Conservation (phyloP, 345 rosid species). For the Rubroshorea leprosula region DNA sequence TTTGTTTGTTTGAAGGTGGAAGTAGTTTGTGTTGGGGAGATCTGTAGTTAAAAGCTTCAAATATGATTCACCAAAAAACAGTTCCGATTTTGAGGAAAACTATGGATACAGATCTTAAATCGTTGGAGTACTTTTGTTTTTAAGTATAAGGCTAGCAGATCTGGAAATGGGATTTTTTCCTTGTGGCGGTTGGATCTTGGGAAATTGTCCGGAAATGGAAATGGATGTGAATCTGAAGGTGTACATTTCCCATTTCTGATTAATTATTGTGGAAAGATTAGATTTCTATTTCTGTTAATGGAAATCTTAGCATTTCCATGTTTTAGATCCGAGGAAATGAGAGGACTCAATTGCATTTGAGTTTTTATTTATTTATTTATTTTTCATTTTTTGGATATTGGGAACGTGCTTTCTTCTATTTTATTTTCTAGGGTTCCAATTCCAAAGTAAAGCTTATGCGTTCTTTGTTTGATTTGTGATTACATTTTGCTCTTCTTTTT, state of each 20-base stretch:
- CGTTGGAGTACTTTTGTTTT: too few species aligned
- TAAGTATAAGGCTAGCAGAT: slow-evolving; percentile 19
- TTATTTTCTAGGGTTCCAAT: too few species aligned
- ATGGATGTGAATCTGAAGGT: slow-evolving; percentile 14
- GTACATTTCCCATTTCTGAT: neutral
- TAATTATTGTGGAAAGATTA: neutral
- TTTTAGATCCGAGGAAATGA: slow-evolving; percentile 23
- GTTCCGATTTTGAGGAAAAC: too few species aligned
- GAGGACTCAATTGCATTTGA: neutral
- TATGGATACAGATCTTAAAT: neutral
- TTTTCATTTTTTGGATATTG: too few species aligned
- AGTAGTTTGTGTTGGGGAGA: neutral
- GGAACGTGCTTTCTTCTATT: too few species aligned
- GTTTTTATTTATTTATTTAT: too few species aligned
- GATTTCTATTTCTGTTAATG: slow-evolving; percentile 3
- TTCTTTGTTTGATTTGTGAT: too few species aligned
- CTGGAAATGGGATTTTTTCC: slow-evolving; percentile 24
- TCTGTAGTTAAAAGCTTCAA: neutral
- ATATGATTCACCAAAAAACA: too few species aligned
- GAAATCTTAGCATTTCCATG: slow-evolving; percentile 8
- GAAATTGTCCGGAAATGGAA: slow-evolving; percentile 14
- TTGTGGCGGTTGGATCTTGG: slow-evolving; percentile 10
- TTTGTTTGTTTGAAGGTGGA: too few species aligned
- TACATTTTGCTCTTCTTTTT: too few species aligned
- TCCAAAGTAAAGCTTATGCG: too few species aligned